Evolutionary conservation across 495 filamentous ascomycete genomes (phyloP).

Genomic region (Annulohypoxylon nitens): DNA sequence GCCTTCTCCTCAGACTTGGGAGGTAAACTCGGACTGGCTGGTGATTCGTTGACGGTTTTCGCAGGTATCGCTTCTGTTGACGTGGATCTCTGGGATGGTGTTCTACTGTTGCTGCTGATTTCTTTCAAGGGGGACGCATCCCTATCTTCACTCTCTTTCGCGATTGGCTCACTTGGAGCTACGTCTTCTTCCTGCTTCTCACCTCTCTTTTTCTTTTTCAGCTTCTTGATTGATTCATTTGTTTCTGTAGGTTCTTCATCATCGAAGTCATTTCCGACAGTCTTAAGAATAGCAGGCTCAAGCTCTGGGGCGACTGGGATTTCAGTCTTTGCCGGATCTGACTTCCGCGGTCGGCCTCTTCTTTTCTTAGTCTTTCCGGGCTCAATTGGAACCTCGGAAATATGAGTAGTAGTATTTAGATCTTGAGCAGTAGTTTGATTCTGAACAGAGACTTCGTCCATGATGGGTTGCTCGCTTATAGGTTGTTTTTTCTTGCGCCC

Average conservation of each 20-base stretch:
- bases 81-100: slow-evolving; percentile 26
- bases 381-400: slow-evolving; percentile 21
- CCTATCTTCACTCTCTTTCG: slow-evolving; percentile 7
- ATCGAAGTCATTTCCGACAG: not conserved
- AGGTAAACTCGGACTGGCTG: slow-evolving; percentile 18
- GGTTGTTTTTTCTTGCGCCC: slow-evolving; percentile 50
- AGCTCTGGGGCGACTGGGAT: not conserved
- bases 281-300: not conserved
- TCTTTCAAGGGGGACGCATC: slow-evolving; percentile 35
- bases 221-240: slow-evolving; percentile 15
- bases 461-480: not conserved
- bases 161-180: not conserved
- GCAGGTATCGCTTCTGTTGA: slow-evolving; percentile 11
- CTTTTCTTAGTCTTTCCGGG: slow-evolving; percentile 46
- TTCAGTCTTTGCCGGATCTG: slow-evolving; percentile 35
- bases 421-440: slow-evolving; percentile 14
- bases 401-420: not conserved
- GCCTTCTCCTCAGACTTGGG: slow-evolving; percentile 29
- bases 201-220: slow-evolving; percentile 21
- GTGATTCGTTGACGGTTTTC: slow-evolving; percentile 14
- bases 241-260: slow-evolving; percentile 1
- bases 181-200: slow-evolving; percentile 16
- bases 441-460: slow-evolving; percentile 16
- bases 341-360: slow-evolving; percentile 47
- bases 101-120: slow-evolving; percentile 37